Conservation (phyloP, 2,329 filamentous ascomycete genomes). For the Truncatella angustata region DNA sequence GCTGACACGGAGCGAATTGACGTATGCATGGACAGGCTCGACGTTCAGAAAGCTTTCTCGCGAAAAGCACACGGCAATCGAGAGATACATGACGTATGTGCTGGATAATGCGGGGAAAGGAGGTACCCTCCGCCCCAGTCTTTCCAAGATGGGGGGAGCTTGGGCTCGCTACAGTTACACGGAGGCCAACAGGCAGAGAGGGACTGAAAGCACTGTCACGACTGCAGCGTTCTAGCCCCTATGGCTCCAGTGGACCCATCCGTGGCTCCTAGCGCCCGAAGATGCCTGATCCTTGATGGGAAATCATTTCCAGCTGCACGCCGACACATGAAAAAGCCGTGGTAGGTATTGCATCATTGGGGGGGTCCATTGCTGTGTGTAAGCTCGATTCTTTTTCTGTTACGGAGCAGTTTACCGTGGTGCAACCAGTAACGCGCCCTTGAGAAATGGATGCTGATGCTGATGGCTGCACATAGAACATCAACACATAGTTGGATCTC, state of each 20-base stretch:
- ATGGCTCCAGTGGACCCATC: neutral
- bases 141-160: neutral
- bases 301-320: neutral
- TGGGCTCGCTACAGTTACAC: no score
- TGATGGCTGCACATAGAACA: no score
- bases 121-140: conserved; percentile 5
- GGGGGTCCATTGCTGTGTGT: neutral
- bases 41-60: neutral
- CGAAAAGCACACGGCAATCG: neutral
- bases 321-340: neutral
- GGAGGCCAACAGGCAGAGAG: no score
- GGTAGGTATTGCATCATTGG: neutral
- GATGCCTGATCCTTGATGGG: neutral
- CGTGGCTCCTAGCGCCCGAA: neutral
- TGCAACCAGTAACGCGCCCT: no score
- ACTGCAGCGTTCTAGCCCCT: neutral
- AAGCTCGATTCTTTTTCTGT: neutral
- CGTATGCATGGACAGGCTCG: neutral
- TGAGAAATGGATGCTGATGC: no score
- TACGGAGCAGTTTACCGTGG: no score
- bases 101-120: conserved; percentile 20
- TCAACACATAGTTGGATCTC: no score
- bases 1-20: neutral
- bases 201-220: no score
- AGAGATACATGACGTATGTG: conserved; percentile 28